Conservation (phyloP, 2,329 filamentous ascomycete species). For the Ascomycota sp. region DNA sequence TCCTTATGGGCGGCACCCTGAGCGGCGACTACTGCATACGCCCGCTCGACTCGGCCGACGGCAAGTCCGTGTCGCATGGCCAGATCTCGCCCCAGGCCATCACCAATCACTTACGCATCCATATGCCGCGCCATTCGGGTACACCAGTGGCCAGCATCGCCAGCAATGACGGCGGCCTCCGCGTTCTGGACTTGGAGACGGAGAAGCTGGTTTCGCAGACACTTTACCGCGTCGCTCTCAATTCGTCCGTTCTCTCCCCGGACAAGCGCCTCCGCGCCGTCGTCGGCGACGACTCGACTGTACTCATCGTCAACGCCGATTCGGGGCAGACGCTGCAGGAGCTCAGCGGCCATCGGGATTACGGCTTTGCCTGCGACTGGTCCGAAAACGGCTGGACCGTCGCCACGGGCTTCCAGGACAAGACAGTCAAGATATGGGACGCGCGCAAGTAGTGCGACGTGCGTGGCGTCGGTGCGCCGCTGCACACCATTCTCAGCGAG, state of each 20-base stretch:
- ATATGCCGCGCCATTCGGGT: slow-evolving; percentile 29
- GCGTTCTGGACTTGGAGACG: slow-evolving; percentile 35
- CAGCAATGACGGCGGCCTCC: slow-evolving; percentile 40
- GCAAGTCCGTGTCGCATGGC: slow-evolving; percentile 18
- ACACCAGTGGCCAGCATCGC: slow-evolving; percentile 36
- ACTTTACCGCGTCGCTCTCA: slow-evolving; percentile 40
- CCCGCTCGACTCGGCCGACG: slow-evolving; percentile 19
- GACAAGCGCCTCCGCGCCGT: slow-evolving; percentile 51
- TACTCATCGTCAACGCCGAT: slow-evolving; percentile 49
- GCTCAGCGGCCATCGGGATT: slow-evolving; percentile 46
- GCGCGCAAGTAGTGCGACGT: slow-evolving; percentile 45
- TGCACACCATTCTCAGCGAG: slow-evolving; percentile 38
- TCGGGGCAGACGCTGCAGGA: slow-evolving; percentile 35
- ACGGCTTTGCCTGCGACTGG: slow-evolving; percentile 62
- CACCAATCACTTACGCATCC: slow-evolving; percentile 43
- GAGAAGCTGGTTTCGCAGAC: slow-evolving; percentile 34
- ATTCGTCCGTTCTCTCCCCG: slow-evolving; percentile 53
- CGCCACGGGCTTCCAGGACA: slow-evolving; percentile 61
- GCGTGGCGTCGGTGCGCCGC: slow-evolving; percentile 22
- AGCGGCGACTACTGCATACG: slow-evolving; percentile 33
- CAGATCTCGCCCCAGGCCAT: slow-evolving; percentile 33
- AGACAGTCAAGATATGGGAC: slow-evolving; percentile 54
- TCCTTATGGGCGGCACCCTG: slow-evolving; percentile 40
- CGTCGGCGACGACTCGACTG: slow-evolving; percentile 47
- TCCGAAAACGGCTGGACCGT: slow-evolving; percentile 56